Base-by-base conservation (phyloP, 2,329 filamentous ascomycete genomes). In the Colletotrichum melonis region DNA sequence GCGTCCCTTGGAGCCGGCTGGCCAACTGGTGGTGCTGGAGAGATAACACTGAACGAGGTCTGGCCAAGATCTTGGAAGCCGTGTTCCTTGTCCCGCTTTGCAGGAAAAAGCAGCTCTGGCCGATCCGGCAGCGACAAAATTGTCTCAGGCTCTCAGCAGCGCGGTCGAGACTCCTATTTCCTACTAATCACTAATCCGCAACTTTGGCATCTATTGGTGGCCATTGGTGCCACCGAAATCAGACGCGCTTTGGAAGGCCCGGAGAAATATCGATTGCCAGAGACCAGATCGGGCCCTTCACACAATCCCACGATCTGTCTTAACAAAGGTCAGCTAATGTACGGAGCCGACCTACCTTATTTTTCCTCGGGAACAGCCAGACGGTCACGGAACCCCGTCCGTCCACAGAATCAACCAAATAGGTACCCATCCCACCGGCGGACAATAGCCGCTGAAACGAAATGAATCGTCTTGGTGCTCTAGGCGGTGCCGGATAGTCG, bases 271-370 rank as follows among this genome's bases (percentile, higher is more conserved):
- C 67, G 67, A 70, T 65, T 73, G 55, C 24, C 54, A n/a, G 14
- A 42, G 54, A 52, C 59, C 67, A 63, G 60, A 70, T 70, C 60
- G 67, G 55, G 66, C 59, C 59, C 60, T 64, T 59, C 7, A 26
- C 30, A 32, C 35, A 63, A 22, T 63, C 30, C 49, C n/a, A 46
- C 14, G 19, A 35, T 46, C 28, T 55, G 58, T 26, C 65, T 69
- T 58, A 63, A 72, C 60, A 64, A 9, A 42, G 16, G 46, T n/a
- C n/a, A 64, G 54, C 26, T 57, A 56, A 52, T 57, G 14, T 35
- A 65, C 67, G 67, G 66, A 70, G 55, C 70, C 67, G 67, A 62
- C 55, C 35, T 54, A 62, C 70, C 52, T 73, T 60, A 70, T 24
- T 62, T 32, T 60, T 42, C 46, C 35, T 59, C 42, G 60, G 60